Base-by-base conservation (phyloP, 2,329 filamentous ascomycete species). In the Aurifilum marmelostoma region DNA sequence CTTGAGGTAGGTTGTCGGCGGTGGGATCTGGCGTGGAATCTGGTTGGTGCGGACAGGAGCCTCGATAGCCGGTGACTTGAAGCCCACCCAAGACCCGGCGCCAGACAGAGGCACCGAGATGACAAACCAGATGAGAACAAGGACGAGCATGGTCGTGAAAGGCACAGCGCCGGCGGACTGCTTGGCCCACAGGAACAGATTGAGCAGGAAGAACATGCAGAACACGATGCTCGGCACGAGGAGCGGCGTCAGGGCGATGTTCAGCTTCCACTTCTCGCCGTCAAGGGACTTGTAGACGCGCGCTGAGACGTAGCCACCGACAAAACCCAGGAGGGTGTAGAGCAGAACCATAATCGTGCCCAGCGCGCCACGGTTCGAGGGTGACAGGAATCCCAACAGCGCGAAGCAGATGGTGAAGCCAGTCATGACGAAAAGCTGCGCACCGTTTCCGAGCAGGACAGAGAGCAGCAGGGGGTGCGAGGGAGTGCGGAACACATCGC, bases 401-500 rank as follows among this genome's bases (percentile, higher is more conserved):
- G 96, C 96, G 76, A 99, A 97, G 32, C 89, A 88, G 75, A 99
- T 97, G 62, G 96, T 98, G 76, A 94, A 90, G 41, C 93, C 96
- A 1, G 94, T 92, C 95, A 99, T 99, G 79, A 97, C 94, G 79
- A 99, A 98, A 3, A 99, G 88, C 81, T 99, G 96, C 14, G 93
- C 93, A 71, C 96, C 96, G 77, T 97, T 98, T 69, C 96, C 96
- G 56, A 97, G 86, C 72, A 99, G 86, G 8, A 99, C 85, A 67
- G 94, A 94, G 27, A 99, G 86, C 18, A 97, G 83, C 37, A 99
- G 85, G 1, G 94, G 92, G 70, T 92, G 90, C 73, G 90, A 88
- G 3, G 96, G 96, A 14, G 91, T 90, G 68, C 96, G 91, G 86
- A 99, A 99, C 41, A 98, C 95, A 79, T 99, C 96, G 66, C 96